Percentiles rank a stretch among this genome's conserved stretches.
Conservation (phyloP, 371 early-diverging fungal genomes). For the Actinomortierella wolfii region DNA sequence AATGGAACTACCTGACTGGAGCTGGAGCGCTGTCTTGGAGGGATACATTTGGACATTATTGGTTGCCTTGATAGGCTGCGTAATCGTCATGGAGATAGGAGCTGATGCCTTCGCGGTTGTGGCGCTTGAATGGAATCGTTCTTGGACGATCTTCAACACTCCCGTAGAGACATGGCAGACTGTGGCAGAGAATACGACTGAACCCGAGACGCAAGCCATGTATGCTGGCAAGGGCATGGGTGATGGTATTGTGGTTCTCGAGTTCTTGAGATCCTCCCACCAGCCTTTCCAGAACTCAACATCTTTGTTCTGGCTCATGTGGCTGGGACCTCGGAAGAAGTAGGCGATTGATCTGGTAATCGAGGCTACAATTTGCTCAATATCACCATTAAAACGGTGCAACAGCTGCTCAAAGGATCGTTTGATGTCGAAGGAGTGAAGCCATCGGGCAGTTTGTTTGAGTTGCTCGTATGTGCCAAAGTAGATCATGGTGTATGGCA, state of each 20-base stretch:
- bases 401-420: not conserved
- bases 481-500: constrained; percentile 40
- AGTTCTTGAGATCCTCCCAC: not conserved
- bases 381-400: not conserved
- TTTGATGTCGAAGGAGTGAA: not conserved
- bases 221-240: constrained; percentile 13
- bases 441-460: constrained; percentile 23
- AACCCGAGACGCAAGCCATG: constrained; percentile 31
- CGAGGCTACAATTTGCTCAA: not conserved
- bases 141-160: too few species aligned
- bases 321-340: not conserved
- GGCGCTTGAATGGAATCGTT: too few species aligned
- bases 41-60: too few species aligned
- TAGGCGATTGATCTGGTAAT: not conserved
- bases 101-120: too few species aligned
- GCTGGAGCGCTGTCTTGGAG: too few species aligned
- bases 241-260: not conserved
- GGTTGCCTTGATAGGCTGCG: too few species aligned
- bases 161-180: constrained; percentile 12
- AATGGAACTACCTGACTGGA: too few species aligned
- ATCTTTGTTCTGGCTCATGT: not conserved
- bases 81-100: too few species aligned
- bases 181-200: constrained; percentile 19
- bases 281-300: constrained; percentile 4
- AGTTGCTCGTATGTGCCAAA: constrained; percentile 40